These are phyloP conservation scores for Coriaria nepalensis DNA, from an alignment of 306 rosid species.

Conservation along the genomic window DNA sequence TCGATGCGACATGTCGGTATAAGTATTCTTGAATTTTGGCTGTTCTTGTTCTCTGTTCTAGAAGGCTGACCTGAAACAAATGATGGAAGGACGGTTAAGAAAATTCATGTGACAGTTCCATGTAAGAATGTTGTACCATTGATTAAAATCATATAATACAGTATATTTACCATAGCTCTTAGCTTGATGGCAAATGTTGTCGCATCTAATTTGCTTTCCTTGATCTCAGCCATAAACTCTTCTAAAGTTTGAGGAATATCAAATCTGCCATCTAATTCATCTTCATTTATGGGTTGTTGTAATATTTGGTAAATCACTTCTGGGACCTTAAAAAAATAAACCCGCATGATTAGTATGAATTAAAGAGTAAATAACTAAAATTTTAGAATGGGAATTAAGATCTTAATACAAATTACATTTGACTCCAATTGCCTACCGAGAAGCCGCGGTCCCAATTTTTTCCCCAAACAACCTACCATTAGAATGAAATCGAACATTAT, in stretches of 20 bases:
- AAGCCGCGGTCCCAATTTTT: slow-evolving; percentile 72
- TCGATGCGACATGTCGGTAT: slow-evolving; percentile 93
- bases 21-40: slow-evolving; percentile 96
- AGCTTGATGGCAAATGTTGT: slow-evolving; percentile 73
- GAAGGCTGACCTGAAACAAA: slow-evolving; percentile 41
- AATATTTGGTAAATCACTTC: slow-evolving; percentile 75
- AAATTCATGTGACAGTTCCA: too few species aligned
- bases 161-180: slow-evolving; percentile 57
- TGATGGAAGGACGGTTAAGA: too few species aligned
- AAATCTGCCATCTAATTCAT: slow-evolving; percentile 56
- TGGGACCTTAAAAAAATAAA: slow-evolving; percentile 51
- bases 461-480: slow-evolving; percentile 81
- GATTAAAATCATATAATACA: too few species aligned
- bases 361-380: not conserved
- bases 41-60: slow-evolving; percentile 78
- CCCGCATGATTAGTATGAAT: not conserved
- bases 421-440: slow-evolving; percentile 66
- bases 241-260: slow-evolving; percentile 81
- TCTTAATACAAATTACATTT: slow-evolving; percentile 34
- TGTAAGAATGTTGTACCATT: too few species aligned
- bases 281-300: slow-evolving; percentile 52
- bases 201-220: slow-evolving; percentile 51
- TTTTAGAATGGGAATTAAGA: slow-evolving; percentile 1
- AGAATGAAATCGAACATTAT: slow-evolving; percentile 9
- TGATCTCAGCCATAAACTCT: slow-evolving; percentile 74